phyloP scores from a whole-genome alignment of 192 early-diverging fungal species.

The Thoreauomyces humboldtii region DNA sequence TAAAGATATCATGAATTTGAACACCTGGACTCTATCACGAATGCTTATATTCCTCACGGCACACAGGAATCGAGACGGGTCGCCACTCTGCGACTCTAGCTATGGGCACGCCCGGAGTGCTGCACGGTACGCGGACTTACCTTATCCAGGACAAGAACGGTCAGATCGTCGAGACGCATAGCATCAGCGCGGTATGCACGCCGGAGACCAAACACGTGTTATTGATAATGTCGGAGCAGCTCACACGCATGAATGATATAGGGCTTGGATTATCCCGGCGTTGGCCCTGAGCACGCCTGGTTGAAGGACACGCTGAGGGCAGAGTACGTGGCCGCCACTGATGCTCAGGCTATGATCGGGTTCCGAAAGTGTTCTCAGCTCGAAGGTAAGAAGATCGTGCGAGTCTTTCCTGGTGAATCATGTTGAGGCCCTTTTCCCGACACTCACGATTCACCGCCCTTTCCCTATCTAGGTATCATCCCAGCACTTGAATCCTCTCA shows the following conservation, averaged over 20 bases:
- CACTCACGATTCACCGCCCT: background rate
- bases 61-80: conserved; percentile 64
- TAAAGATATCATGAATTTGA: background rate
- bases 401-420: background rate
- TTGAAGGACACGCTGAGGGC: conserved; percentile 84
- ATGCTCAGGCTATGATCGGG: conserved; percentile 82
- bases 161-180: conserved; percentile 96
- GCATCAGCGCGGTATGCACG: conserved; percentile 72
- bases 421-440: background rate
- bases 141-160: conserved; percentile 92
- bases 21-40: background rate
- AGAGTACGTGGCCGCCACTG: conserved; percentile 73
- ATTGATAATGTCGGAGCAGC: too few species aligned
- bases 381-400: conserved; percentile 47
- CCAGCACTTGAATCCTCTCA: conserved; percentile 96
- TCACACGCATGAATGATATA: too few species aligned
- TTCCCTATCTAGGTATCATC: conserved; percentile 59
- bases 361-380: conserved; percentile 54
- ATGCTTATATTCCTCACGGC: background rate
- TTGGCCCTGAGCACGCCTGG: conserved; percentile 94
- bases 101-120: conserved; percentile 82
- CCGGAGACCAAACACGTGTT: too few species aligned
- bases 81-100: conserved; percentile 89
- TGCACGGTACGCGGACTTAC: conserved; percentile 95
- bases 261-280: conserved; percentile 98